Conservation (phyloP, 2,329 filamentous ascomycete genomes). For the Sporothrix brunneoviolacea region DNA sequence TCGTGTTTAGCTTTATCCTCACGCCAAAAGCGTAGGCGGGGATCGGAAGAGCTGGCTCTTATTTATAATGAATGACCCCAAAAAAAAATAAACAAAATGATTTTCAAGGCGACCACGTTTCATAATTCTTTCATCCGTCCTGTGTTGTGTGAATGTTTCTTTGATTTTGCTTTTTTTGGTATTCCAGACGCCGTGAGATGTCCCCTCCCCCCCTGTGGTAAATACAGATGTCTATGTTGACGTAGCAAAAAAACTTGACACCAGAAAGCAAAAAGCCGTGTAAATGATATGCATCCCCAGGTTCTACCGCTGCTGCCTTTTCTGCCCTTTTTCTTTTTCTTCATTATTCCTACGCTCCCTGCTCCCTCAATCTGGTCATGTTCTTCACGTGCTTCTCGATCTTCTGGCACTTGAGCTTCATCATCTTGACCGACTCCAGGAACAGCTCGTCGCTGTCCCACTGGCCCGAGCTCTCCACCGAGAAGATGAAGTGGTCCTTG, state of each 20-base stretch:
- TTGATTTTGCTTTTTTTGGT: not conserved
- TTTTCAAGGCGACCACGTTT: too few relatives aligned
- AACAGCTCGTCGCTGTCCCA: constrained; percentile 93
- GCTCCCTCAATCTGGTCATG: constrained; percentile 43
- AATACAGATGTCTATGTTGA: constrained; percentile 11
- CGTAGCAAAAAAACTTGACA: constrained; percentile 2
- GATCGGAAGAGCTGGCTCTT: not conserved
- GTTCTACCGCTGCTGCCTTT: too few relatives aligned
- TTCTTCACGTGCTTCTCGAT: constrained; percentile 64
- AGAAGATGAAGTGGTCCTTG: constrained; percentile 96
- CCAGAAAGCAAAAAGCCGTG: not conserved
- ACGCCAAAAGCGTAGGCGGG: constrained; percentile 33
- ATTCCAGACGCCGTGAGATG: constrained; percentile 19
- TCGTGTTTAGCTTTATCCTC: constrained; percentile 55
- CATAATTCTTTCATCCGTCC: too few relatives aligned
- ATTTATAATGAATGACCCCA: not conserved
- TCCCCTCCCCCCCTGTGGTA: constrained; percentile 5
- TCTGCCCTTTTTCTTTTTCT: not conserved
- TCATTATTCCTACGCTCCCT: not conserved
- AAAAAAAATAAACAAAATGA: not conserved
- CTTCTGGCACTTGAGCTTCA: constrained; percentile 77
- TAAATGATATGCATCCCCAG: constrained; percentile 6
- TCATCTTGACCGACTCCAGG: constrained; percentile 74
- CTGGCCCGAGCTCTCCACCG: constrained; percentile 89
- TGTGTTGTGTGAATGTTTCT: too few relatives aligned